Base-by-base conservation (phyloP, 108 stramenopile species). In the Cyclotella kingstonii region DNA sequence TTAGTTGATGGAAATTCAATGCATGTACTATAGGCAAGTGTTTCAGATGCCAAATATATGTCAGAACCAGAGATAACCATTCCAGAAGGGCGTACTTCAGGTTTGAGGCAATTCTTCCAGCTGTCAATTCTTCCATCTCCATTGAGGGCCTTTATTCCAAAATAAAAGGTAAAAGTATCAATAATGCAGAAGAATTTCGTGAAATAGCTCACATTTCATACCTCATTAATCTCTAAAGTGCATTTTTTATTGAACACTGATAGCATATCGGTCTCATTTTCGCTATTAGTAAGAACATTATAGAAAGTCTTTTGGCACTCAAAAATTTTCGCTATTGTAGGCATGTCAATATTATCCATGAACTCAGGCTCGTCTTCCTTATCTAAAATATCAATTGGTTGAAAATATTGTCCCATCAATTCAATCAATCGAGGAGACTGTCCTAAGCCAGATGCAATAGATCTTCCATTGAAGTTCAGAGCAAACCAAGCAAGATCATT, bases 401-500 rank as follows among this genome's bases (percentile, higher is more conserved):
- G 76, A 22, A 85, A 43, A 54, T 84, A 73, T 63, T 82, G 84
- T 30, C 89, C 89, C 54, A 90, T 53, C 9, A 90, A 35, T 47
- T 90, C 82, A 18, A 90, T 9, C 36, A 83, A 62, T 47, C 58
- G 39, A 5, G 84, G 84, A 34, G 76, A 40, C 17, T 83, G 77
- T 7, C 75, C 81, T 26, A 66, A 25, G 21, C 89, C 89, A 5
- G 89, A 91, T 42, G 84, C 86, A 63, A 87, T 84, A 1, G 84
- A 84, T 58, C 84, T 40, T 27, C 89, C 89, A 22, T 72, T 80
- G 30, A 80, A 78, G 44, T 79, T 86, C 36, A 91, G 77, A 23
- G 84, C 89, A 69, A 91, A 91, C 89, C 89, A 91, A 22, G 74
- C 77, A 52, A 91, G 74, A 1, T 80, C 41, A 18, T 60, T 12